These are phyloP conservation scores for Colletotrichum aenigma DNA, from an alignment of 2,329 filamentous ascomycete genomes.

Conservation along the genomic window DNA sequence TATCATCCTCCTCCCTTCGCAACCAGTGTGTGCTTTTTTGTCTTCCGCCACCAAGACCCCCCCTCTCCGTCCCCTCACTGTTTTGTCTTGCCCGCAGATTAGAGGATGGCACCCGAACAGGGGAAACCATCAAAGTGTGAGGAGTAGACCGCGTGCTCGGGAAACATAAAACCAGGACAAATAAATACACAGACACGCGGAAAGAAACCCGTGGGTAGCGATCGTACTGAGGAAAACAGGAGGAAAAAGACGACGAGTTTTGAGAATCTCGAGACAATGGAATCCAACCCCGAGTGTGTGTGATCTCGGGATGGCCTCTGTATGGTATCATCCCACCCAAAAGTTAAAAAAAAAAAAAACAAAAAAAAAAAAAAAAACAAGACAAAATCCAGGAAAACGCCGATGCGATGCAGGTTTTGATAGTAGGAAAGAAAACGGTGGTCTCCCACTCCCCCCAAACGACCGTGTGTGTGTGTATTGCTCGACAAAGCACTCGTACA, in stretches of 20 bases:
- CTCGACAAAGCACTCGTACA: slow-evolving; percentile 7
- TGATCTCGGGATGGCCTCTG: slow-evolving; percentile 5
- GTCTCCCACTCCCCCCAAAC: background rate
- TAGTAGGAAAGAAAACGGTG: background rate
- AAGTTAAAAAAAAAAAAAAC: no score
- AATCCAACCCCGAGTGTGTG: background rate
- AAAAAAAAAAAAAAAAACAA: background rate
- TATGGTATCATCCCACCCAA: slow-evolving; percentile 17
- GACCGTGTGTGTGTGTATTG: slow-evolving; percentile 9
- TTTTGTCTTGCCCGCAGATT: slow-evolving; percentile 6
- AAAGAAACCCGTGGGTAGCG: slow-evolving; percentile 7
- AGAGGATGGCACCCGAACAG: background rate
- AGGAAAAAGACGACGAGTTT: background rate
- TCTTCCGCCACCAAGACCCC: background rate
- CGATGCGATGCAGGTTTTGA: slow-evolving; percentile 12
- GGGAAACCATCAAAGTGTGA: background rate
- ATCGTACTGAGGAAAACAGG: background rate
- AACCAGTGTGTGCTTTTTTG: background rate
- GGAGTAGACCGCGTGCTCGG: background rate
- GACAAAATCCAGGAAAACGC: slow-evolving; percentile 2
- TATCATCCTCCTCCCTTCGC: slow-evolving; percentile 18
- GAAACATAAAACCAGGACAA: background rate
- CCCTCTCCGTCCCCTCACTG: background rate
- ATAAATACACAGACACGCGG: background rate
- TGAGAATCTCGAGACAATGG: background rate